Evolutionary conservation across 257 asterid genomes (phyloP).

Genomic region (Vinca minor): DNA sequence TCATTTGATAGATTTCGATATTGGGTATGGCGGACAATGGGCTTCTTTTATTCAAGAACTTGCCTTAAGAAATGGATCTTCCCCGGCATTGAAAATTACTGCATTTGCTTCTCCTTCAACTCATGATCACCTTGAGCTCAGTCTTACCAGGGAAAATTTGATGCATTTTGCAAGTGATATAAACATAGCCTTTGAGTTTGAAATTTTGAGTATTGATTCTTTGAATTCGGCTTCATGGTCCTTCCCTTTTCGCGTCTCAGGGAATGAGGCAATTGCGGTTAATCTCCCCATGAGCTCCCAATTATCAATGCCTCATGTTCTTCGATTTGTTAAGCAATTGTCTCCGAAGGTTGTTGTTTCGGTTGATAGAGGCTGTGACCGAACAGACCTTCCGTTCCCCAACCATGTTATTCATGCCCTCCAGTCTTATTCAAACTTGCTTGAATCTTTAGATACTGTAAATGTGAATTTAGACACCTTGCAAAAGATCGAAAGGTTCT

Average conservation of each 20-base stretch:
- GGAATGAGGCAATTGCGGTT: conserved; percentile 63
- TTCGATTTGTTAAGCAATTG: conserved; percentile 65
- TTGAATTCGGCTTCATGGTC: conserved; percentile 62
- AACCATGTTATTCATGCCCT: conserved; percentile 71
- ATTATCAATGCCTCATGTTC: conserved; percentile 48
- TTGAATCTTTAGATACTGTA: conserved; percentile 82
- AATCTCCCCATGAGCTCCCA: conserved; percentile 71
- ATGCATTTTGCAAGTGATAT: conserved; percentile 68
- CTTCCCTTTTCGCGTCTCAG: conserved; percentile 33
- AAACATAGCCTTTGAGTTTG: conserved; percentile 65
- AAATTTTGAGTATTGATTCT: conserved; percentile 48
- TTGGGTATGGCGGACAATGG: conserved; percentile 94
- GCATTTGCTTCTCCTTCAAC: conserved; percentile 61
- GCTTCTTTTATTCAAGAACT: conserved; percentile 96
- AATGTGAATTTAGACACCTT: conserved; percentile 64
- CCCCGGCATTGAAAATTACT: conserved; percentile 60
- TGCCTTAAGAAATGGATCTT: conserved; percentile 50
- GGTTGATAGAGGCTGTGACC: conserved; percentile 74
- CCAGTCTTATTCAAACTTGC: conserved; percentile 61
- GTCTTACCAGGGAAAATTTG: conserved; percentile 67
- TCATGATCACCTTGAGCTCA: conserved; percentile 71
- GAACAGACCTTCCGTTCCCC: conserved; percentile 87
- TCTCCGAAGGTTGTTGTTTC: conserved; percentile 83
- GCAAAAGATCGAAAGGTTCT: conserved; percentile 81
- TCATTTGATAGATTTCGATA: conserved; percentile 82